Conservation (phyloP, 1,284 basidiomycete genomes). For the Pulveroboletus sp. region DNA sequence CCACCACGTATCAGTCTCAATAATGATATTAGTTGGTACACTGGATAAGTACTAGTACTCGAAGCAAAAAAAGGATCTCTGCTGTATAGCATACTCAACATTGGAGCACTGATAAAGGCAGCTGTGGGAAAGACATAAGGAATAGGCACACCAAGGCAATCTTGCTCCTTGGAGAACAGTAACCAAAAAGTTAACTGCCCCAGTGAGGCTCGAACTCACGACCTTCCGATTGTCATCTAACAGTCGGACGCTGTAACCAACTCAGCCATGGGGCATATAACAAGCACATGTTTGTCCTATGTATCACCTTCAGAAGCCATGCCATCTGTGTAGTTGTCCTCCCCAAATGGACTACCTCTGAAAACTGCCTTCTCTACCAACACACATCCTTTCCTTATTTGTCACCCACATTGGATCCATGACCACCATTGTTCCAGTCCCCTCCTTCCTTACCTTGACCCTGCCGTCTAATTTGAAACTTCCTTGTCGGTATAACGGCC, state of each 20-base stretch:
- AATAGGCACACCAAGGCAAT: too few relatives aligned
- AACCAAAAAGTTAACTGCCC: slow-evolving; percentile 43
- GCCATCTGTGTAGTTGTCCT: too few relatives aligned
- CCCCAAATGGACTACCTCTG: background rate
- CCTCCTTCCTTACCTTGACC: background rate
- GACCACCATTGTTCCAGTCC: background rate
- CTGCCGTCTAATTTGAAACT: slow-evolving; percentile 47
- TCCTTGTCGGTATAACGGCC: slow-evolving; percentile 85
- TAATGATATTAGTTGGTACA: slow-evolving; percentile 3
- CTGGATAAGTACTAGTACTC: slow-evolving; percentile 5
- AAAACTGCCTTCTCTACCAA: background rate
- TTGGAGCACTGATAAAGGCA: background rate
- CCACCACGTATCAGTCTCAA: slow-evolving; percentile 4
- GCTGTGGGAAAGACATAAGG: background rate
- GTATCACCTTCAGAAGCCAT: too few relatives aligned
- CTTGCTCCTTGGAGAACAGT: too few relatives aligned
- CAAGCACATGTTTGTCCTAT: accelerated
- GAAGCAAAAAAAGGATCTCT: background rate
- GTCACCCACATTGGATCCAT: background rate
- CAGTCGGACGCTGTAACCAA: slow-evolving; percentile 83
- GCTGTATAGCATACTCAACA: background rate
- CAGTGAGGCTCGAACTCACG: slow-evolving; percentile 73
- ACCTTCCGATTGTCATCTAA: slow-evolving; percentile 63
- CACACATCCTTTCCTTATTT: background rate
- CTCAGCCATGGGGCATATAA: slow-evolving; percentile 70